Conservation (phyloP, 768 basidiomycete genomes). For the Rhodotorula babjevae region DNA sequence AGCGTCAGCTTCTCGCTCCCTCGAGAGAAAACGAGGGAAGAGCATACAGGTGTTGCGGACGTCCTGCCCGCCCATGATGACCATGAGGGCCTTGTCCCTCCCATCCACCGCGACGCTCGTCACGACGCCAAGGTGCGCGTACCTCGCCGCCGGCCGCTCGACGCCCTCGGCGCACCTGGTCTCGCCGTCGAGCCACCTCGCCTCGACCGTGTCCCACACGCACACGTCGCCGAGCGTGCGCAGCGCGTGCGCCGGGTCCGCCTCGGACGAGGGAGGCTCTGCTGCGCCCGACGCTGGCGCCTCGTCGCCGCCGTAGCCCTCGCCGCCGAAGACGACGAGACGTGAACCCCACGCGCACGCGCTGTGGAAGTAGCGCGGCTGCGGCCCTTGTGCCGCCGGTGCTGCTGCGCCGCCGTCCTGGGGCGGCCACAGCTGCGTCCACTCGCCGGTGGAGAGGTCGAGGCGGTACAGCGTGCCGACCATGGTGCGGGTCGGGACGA, state of each 20-base stretch:
- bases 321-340: slow-evolving; percentile 77
- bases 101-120: slow-evolving; percentile 51
- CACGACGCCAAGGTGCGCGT: slow-evolving; percentile 88
- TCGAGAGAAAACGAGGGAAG: no score
- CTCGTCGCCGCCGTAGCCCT: slow-evolving; percentile 53
- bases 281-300: no score
- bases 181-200: slow-evolving; percentile 62
- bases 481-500: slow-evolving; percentile 81
- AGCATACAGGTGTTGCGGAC: slow-evolving; percentile 58
- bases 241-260: slow-evolving; percentile 3
- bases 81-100: slow-evolving; percentile 58
- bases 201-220: slow-evolving; percentile 70
- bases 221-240: slow-evolving; percentile 60
- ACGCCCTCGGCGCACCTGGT: slow-evolving; percentile 45
- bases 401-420: slow-evolving; percentile 6
- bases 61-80: slow-evolving; percentile 93
- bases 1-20: no score
- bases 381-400: slow-evolving; percentile 50
- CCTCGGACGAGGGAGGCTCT: not conserved
- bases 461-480: slow-evolving; percentile 85
- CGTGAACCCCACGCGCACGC: slow-evolving; percentile 61
- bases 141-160: slow-evolving; percentile 73
- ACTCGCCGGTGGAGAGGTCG: slow-evolving; percentile 72
- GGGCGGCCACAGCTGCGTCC: slow-evolving; percentile 64
- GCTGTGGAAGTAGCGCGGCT: slow-evolving; percentile 87